Conservation (phyloP, 202 grass and related monocot species). For the Carex arenaria region DNA sequence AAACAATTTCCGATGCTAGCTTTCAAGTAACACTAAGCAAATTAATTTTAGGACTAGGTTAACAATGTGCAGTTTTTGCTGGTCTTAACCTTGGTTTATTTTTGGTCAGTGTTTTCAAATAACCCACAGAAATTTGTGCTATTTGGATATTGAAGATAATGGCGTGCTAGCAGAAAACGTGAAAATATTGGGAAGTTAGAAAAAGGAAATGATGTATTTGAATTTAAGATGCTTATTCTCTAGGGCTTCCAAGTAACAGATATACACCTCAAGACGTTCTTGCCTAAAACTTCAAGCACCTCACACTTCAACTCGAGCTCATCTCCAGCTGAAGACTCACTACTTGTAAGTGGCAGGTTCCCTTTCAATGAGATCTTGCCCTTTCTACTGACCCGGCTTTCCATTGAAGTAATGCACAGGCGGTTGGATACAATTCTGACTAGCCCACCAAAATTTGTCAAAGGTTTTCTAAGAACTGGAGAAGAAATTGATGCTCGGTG, state of each 20-base stretch:
- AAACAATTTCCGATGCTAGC: background rate
- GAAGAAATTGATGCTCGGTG: conserved; percentile 81
- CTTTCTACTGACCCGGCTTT: conserved; percentile 94
- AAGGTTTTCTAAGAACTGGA: conserved; percentile 74
- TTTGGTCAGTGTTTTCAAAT: background rate
- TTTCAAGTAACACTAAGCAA: background rate
- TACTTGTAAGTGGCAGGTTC: conserved; percentile 72
- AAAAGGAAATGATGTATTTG: background rate
- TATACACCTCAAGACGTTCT: conserved; percentile 84
- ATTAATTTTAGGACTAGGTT: background rate
- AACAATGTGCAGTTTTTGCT: background rate
- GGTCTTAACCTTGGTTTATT: background rate
- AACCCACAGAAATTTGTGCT: background rate
- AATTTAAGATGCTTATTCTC: background rate
- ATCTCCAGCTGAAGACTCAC: conserved; percentile 63
- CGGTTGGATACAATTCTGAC: conserved; percentile 80
- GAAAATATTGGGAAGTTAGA: background rate
- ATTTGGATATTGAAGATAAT: background rate
- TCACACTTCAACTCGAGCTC: conserved; percentile 99
- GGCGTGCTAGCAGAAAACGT: background rate
- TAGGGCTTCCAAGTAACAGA: background rate
- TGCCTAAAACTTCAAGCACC: conserved; percentile 88
- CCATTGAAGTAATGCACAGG: conserved; percentile 80
- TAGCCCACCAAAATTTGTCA: conserved; percentile 79
- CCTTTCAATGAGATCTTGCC: conserved; percentile 93